Conservation (phyloP, 139 green algal species). For the Ostreobium quekettii region DNA sequence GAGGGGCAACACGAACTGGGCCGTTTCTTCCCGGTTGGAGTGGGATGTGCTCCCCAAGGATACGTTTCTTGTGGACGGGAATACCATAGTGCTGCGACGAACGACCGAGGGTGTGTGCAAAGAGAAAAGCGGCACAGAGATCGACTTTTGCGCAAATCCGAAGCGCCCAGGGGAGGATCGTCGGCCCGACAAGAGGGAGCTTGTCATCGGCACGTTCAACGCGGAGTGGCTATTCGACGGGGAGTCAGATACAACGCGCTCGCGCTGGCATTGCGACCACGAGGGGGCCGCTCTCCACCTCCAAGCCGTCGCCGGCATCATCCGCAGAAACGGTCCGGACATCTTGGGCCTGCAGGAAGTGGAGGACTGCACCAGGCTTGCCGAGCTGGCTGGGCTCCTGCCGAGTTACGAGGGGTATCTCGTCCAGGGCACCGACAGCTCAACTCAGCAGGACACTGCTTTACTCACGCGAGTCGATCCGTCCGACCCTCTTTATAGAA, state of each 20-base stretch:
- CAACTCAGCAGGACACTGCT: background rate
- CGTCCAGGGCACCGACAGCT: slow-evolving; percentile 4
- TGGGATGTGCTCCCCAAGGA: no score
- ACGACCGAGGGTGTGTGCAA: no score
- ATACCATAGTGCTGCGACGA: no score
- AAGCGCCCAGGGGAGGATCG: no score
- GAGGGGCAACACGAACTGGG: no score
- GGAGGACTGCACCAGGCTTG: background rate
- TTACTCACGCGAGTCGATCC: background rate
- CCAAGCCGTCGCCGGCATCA: background rate
- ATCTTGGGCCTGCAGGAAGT: background rate
- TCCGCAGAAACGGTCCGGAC: background rate
- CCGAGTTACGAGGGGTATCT: background rate
- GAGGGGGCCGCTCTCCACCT: background rate
- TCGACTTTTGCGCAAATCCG: no score
- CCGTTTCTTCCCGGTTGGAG: no score
- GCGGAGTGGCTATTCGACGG: slow-evolving; percentile 12
- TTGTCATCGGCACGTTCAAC: slow-evolving; percentile 9
- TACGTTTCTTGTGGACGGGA: no score
- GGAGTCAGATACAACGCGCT: no score
- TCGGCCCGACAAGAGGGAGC: background rate
- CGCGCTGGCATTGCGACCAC: no score
- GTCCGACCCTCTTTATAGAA: background rate
- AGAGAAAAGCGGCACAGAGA: no score
- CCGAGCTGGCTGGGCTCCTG: background rate